Evolutionary conservation across 2,329 filamentous ascomycete genomes (phyloP).

Genomic region (Pseudocercospora pini-densiflorae): DNA sequence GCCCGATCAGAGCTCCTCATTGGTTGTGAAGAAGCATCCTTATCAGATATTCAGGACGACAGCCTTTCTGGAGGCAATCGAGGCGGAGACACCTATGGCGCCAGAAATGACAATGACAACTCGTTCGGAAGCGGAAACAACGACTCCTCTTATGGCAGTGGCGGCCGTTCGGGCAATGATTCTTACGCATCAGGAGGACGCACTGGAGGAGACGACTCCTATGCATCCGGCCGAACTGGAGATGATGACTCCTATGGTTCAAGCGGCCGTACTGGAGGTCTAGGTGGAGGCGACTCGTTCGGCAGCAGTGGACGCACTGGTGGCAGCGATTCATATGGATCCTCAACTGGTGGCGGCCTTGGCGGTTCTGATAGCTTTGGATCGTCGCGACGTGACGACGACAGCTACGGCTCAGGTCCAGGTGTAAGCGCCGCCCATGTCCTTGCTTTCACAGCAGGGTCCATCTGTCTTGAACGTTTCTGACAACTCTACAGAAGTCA

Average conservation of each 20-base stretch:
- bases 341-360: conserved; percentile 2
- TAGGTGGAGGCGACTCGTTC: conserved; percentile 6
- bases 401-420: conserved; percentile 20
- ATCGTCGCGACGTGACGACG: conserved; percentile 12
- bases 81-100: not conserved
- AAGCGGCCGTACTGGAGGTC: conserved; percentile 14
- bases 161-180: conserved; percentile 15
- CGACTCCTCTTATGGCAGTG: conserved; percentile 21
- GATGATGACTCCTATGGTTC: conserved; percentile 24
- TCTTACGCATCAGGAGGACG: conserved; percentile 15
- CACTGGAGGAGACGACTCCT: conserved; percentile 19
- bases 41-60: conserved; percentile 21
- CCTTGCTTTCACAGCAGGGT: not conserved
- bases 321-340: conserved; percentile 16
- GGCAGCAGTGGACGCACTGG: conserved; percentile 8
- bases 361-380: conserved; percentile 1
- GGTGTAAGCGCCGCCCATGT: conserved; percentile 1
- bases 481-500: conserved; percentile 6
- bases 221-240: conserved; percentile 7
- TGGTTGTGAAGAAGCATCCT: conserved; percentile 16
- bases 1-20: conserved; percentile 4
- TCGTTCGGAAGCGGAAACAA: conserved; percentile 8
- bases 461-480: not conserved
- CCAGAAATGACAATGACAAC: conserved; percentile 10
- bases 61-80: not conserved